These are phyloP conservation scores for Coniochaeta pulveracea DNA, from an alignment of 2,329 filamentous ascomycete genomes.

Conservation along the genomic window DNA sequence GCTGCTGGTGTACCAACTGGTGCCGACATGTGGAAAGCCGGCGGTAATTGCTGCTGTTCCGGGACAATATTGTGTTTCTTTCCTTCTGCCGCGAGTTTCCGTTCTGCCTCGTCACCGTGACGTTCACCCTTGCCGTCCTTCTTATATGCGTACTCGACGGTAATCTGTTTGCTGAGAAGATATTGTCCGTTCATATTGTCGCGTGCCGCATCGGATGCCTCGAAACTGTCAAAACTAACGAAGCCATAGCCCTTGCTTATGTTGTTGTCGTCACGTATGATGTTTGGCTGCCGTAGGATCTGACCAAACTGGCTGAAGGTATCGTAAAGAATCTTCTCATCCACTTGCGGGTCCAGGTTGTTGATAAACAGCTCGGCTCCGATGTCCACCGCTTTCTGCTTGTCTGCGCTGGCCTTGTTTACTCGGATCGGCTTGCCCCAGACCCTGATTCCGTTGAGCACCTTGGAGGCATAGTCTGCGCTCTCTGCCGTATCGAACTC, in stretches of 20 bases:
- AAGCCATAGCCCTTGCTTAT: slow-evolving; percentile 94
- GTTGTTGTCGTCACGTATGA: slow-evolving; percentile 79
- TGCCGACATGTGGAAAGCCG: slow-evolving; percentile 50
- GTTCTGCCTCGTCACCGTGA: slow-evolving; percentile 88
- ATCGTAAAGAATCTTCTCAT: slow-evolving; percentile 92
- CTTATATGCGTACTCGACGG: slow-evolving; percentile 97
- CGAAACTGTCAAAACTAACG: slow-evolving; percentile 85
- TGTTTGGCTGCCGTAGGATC: slow-evolving; percentile 75
- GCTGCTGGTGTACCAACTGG: slow-evolving; percentile 14
- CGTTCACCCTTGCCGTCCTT: slow-evolving; percentile 96
- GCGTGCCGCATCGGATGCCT: slow-evolving; percentile 84
- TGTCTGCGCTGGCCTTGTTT: slow-evolving; percentile 87
- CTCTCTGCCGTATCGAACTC: slow-evolving; percentile 94
- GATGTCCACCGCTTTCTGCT: slow-evolving; percentile 85
- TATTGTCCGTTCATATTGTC: slow-evolving; percentile 93
- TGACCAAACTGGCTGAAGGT: slow-evolving; percentile 87
- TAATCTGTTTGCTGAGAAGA: slow-evolving; percentile 92
- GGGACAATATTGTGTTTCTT: slow-evolving; percentile 90
- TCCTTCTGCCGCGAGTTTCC: slow-evolving; percentile 81
- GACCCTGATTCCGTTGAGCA: slow-evolving; percentile 91
- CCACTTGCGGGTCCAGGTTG: slow-evolving; percentile 87
- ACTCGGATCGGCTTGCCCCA: slow-evolving; percentile 93
- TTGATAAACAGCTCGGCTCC: slow-evolving; percentile 96
- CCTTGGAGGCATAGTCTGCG: slow-evolving; percentile 90
- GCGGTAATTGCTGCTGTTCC: slow-evolving; percentile 63